These are phyloP conservation scores for Pisolithus orientalis DNA, from an alignment of 768 basidiomycete genomes.

Conservation along the genomic window DNA sequence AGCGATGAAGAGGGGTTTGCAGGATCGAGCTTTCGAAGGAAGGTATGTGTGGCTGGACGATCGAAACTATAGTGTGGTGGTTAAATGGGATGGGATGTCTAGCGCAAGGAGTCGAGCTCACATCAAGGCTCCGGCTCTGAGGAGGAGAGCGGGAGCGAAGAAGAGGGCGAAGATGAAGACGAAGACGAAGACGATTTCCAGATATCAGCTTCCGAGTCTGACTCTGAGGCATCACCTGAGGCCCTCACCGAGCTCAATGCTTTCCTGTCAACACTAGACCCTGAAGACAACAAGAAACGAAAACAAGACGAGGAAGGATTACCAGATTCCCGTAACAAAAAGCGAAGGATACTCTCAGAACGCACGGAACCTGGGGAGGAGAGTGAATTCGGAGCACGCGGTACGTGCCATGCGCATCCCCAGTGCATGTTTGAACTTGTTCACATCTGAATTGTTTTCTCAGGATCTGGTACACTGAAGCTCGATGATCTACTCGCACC, in stretches of 20 bases:
- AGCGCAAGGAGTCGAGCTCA: constrained; percentile 10
- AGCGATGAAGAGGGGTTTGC: constrained; percentile 75
- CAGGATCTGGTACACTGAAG: constrained; percentile 50
- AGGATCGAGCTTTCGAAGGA: constrained; percentile 41
- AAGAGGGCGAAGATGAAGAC: constrained; percentile 31
- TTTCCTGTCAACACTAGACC: constrained; percentile 65
- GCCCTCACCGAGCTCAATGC: constrained; percentile 64
- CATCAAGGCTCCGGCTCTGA: too few relatives aligned
- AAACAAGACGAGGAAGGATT: constrained; percentile 15
- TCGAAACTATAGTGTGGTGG: constrained; percentile 4
- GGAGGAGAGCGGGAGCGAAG: constrained; percentile 32
- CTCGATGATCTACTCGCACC: constrained; percentile 75
- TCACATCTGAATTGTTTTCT: not conserved
- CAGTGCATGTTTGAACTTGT: not conserved
- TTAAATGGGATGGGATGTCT: constrained; percentile 24
- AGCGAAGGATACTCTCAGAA: constrained; percentile 59
- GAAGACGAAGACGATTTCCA: constrained; percentile 40
- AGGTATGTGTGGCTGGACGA: constrained; percentile 3
- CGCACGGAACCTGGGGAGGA: constrained; percentile 75
- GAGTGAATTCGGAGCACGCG: constrained; percentile 68
- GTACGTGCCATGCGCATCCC: constrained; percentile 28
- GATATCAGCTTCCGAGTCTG: constrained; percentile 42
- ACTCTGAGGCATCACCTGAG: constrained; percentile 39
- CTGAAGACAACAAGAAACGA: constrained; percentile 55
- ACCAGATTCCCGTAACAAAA: constrained; percentile 30